Evolutionary conservation across 495 filamentous ascomycete genomes (phyloP), one percentile per base, ranked within the genome.

Genomic region (Acidomyces sp.): DNA sequence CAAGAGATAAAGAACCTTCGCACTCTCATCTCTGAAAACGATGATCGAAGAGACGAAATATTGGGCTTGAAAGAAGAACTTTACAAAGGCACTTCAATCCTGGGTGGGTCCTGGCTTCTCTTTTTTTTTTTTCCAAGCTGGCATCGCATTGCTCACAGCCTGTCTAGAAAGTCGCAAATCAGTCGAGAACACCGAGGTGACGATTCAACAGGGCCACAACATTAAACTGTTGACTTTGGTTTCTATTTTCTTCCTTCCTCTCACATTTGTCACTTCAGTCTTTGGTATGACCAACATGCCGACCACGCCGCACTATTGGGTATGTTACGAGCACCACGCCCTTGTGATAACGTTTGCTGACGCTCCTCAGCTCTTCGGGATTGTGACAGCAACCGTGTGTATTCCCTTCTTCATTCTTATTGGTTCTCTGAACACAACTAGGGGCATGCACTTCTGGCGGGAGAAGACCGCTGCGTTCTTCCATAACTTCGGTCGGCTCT

Each of bases 141-240:
- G n/a, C n/a, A n/a, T n/a, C n/a, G n/a, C n/a, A n/a, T n/a, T n/a
- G n/a, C n/a, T n/a, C n/a, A n/a, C n/a, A n/a, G n/a, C n/a, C n/a
- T n/a, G n/a, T n/a, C n/a, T n/a, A 16, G 31, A 34, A 18, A 6
- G 11, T 23, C 16, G 4, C 18, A 39, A 3, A 43, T 37, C 23
- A 9, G 26, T 66, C 18, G 58, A 63, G 29, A 49, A 58, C 25
- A 45, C 60, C 2, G 56, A 56, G 29, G 62, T 58, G 15, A 59
- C 62, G 9, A 57, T 65, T 16, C 50, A 60, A 21, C 55, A 62
- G 43, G 65, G 64, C 4, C 56, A 64, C 20, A 68, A 68, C 43
- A 66, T 70, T 26, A 68, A 65, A 42, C 41, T 69, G 7, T 54
- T 69, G 15, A 70, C 65, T 0, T 52, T 68, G n/a, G 62, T 70